A percentile compares a stretch with the other conserved stretches of the same genome.
phyloP scores from a whole-genome alignment of 257 asterid species.

The Solanum medicagineum region DNA sequence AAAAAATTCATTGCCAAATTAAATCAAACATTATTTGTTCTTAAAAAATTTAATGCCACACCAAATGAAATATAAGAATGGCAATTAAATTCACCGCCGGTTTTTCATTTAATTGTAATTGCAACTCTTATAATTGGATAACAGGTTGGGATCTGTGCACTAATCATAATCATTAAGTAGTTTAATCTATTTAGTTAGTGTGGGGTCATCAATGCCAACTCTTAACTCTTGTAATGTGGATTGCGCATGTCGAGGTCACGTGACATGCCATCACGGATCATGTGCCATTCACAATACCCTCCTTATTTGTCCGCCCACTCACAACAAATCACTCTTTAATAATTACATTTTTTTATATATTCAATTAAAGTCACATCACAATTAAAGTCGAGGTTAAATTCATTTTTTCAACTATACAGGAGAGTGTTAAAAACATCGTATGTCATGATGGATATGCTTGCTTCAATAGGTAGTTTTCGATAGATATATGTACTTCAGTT shows the following conservation, averaged over 20 bases:
- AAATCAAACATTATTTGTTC: not conserved
- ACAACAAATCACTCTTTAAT: not conserved
- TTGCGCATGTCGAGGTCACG: not conserved
- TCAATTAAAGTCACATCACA: not conserved
- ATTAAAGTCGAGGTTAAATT: not conserved
- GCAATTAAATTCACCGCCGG: not conserved
- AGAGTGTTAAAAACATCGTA: too few relatives aligned
- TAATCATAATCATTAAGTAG: slow-evolving; percentile 21
- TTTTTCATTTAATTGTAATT: not conserved
- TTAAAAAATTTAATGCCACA: too few relatives aligned
- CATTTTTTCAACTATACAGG: not conserved
- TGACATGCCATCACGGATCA: not conserved
- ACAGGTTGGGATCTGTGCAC: slow-evolving; percentile 35
- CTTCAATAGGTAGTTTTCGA: too few relatives aligned
- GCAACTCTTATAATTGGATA: not conserved
- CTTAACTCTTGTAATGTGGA: not conserved
- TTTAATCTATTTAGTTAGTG: not conserved
- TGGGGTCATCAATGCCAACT: not conserved
- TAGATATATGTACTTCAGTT: accelerated
- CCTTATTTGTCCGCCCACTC: not conserved
- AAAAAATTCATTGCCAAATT: not conserved
- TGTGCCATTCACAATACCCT: not conserved
- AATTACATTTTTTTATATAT: not conserved
- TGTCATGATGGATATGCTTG: too few relatives aligned
- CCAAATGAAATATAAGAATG: not conserved